A percentile compares a stretch with the other conserved stretches of the same genome.
Evolutionary conservation across 2,329 filamentous ascomycete genomes (phyloP).

Genomic region (Emergomyces pasteurianus): DNA sequence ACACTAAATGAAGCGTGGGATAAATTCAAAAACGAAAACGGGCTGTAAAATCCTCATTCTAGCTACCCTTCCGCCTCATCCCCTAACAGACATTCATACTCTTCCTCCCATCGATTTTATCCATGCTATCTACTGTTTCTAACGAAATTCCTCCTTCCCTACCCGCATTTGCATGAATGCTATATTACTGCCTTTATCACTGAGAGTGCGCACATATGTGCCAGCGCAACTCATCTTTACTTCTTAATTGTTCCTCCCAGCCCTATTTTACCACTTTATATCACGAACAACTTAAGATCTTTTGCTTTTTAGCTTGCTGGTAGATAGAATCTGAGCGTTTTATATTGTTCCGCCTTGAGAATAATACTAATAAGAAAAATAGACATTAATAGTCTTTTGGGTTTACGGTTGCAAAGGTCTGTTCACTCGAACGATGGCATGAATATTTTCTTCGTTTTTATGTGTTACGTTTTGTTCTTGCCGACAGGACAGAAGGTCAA

Average conservation of each 20-base stretch:
- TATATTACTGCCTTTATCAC: neutral
- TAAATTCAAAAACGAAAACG: constrained; percentile 54
- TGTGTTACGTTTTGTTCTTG: too few relatives aligned
- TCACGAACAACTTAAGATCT: neutral
- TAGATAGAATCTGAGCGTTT: neutral
- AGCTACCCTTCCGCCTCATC: neutral
- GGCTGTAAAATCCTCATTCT: constrained; percentile 29
- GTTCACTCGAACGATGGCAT: neutral
- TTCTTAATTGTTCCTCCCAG: neutral
- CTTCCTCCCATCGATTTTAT: constrained; percentile 1
- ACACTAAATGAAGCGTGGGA: constrained; percentile 58
- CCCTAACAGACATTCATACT: neutral
- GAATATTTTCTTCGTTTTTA: neutral
- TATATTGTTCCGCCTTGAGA: too few relatives aligned
- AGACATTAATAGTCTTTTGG: neutral
- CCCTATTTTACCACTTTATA: neutral
- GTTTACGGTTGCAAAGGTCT: neutral
- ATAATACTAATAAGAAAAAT: neutral
- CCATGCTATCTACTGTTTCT: too few relatives aligned
- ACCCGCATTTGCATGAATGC: neutral
- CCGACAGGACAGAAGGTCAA: neutral
- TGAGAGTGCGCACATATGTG: neutral
- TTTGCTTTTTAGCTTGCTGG: neutral
- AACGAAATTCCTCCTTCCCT: neutral
- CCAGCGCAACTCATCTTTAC: neutral